Percentiles rank a stretch among this genome's conserved stretches.
These are phyloP conservation scores for Lagenidium giganteum DNA, from an alignment of 352 stramenopile genomes.

Conservation along the genomic window DNA sequence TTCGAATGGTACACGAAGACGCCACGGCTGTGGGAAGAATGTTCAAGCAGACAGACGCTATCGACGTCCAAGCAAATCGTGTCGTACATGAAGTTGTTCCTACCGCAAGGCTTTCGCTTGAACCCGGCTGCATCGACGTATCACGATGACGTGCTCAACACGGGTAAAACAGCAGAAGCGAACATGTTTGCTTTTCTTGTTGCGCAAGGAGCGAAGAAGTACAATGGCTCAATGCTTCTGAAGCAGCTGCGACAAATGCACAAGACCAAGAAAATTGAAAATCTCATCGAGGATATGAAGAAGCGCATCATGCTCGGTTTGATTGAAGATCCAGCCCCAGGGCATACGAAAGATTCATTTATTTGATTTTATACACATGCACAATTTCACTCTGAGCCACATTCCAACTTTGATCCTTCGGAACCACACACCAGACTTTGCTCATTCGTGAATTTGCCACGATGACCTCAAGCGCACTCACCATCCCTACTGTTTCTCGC, in stretches of 20 bases:
- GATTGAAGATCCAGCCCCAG: constrained; percentile 3
- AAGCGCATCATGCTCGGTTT: background rate
- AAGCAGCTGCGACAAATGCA: constrained; percentile 7
- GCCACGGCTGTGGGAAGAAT: constrained; percentile 7
- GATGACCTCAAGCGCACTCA: no score
- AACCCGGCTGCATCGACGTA: background rate
- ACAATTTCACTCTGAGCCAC: no score
- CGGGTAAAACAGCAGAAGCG: no score
- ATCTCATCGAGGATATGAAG: constrained; percentile 1
- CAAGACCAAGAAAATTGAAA: background rate
- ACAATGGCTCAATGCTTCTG: background rate
- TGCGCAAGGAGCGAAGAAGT: background rate
- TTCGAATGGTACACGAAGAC: constrained; percentile 22
- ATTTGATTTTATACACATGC: no score
- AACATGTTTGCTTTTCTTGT: background rate
- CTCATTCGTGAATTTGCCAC: no score
- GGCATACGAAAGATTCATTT: background rate
- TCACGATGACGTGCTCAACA: constrained; percentile 5
- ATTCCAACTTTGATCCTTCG: no score
- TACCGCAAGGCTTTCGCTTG: constrained; percentile 11
- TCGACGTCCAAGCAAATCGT: constrained; percentile 19
- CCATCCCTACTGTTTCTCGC: no score
- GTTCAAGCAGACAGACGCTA: no score
- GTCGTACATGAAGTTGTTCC: constrained; percentile 24
- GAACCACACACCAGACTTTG: no score